A percentile compares a stretch with the other conserved stretches of the same genome.
Conservation (phyloP, 1,284 basidiomycete species). For the Ustilago curta region DNA sequence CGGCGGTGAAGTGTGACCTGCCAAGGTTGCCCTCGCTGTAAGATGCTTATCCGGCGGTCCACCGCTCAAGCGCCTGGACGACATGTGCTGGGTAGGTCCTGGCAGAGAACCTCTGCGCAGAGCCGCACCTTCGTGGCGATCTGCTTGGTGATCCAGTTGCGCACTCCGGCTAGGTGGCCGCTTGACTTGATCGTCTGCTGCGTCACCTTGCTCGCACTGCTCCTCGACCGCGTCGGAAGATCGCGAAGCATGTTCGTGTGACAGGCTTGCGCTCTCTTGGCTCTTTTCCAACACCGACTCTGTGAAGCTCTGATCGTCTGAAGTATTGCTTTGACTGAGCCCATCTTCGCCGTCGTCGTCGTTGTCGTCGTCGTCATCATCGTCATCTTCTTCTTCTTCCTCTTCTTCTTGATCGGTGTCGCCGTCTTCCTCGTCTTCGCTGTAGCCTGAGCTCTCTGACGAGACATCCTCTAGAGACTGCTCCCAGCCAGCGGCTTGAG, state of each 20-base stretch:
- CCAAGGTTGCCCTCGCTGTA: background rate
- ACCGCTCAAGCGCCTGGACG: constrained; percentile 10
- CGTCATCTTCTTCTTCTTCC: constrained; percentile 4
- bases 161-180: background rate
- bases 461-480: constrained; percentile 12
- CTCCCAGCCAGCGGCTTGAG: constrained; percentile 10
- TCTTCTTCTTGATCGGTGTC: constrained; percentile 18
- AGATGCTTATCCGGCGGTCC: too few relatives aligned
- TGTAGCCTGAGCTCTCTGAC: constrained; percentile 42
- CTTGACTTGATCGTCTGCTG: background rate
- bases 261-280: constrained; percentile 5
- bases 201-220: background rate
- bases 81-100: background rate
- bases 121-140: background rate
- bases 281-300: constrained; percentile 14
- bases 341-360: constrained; percentile 25
- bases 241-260: background rate
- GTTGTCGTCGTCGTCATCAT: constrained; percentile 13
- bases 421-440: constrained; percentile 49
- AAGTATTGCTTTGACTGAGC: constrained; percentile 4
- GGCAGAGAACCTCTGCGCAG: constrained; percentile 2
- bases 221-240: constrained; percentile 2
- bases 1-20: constrained; percentile 12
- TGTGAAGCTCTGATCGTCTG: constrained; percentile 20
- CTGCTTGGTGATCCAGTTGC: background rate